Conservation (phyloP, 768 basidiomycete genomes). For the Tylopilus sp. region DNA sequence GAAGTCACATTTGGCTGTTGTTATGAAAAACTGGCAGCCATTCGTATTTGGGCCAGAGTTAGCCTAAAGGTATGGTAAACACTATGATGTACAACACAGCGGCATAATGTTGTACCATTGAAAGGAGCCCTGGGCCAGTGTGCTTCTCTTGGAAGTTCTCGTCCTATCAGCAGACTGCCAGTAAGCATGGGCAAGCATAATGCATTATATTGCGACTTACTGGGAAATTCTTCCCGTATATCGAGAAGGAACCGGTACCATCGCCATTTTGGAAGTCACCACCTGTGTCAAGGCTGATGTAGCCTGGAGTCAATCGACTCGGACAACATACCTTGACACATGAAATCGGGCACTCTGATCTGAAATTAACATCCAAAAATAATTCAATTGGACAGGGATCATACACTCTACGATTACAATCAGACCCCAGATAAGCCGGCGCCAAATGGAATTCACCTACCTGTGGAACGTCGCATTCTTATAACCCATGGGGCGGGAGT, state of each 20-base stretch:
- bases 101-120: slow-evolving; percentile 60
- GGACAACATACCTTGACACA: slow-evolving; percentile 80
- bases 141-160: slow-evolving; percentile 96
- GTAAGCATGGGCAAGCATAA: too few relatives aligned
- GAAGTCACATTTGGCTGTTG: slow-evolving; percentile 91
- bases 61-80: slow-evolving; percentile 51
- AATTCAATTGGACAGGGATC: slow-evolving; percentile 17
- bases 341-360: slow-evolving; percentile 82
- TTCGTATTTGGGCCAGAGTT: slow-evolving; percentile 95
- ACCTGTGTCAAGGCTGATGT: slow-evolving; percentile 40
- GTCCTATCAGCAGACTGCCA: slow-evolving; percentile 54
- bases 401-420: slow-evolving; percentile 59
- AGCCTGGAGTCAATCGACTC: not conserved
- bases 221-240: slow-evolving; percentile 92
- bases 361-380: slow-evolving; percentile 7
- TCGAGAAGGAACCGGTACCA: slow-evolving; percentile 95
- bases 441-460: slow-evolving; percentile 40
- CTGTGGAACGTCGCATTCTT: slow-evolving; percentile 90
- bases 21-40: slow-evolving; percentile 98
- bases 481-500: slow-evolving; percentile 86
- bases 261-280: slow-evolving; percentile 95
- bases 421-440: slow-evolving; percentile 1
- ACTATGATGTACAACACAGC: not conserved
- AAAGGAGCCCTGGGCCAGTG: slow-evolving; percentile 77
- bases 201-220: slow-evolving; percentile 39